Evolutionary conservation across 306 rosid genomes (phyloP).

Genomic region (Citrullus colocynthis): DNA sequence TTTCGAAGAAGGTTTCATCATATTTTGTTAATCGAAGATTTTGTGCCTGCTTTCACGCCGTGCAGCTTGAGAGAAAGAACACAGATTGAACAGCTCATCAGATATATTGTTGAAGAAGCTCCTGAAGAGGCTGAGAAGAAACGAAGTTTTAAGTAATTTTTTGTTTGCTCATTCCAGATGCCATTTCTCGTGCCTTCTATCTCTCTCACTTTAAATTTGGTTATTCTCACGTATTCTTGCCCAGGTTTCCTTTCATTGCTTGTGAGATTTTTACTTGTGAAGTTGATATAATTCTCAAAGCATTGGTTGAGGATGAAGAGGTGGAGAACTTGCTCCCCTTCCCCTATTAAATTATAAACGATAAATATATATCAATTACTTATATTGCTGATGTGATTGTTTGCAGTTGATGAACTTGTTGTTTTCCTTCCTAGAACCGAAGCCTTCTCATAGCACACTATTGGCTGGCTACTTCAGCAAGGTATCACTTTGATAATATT

Average conservation of each 20-base stretch:
- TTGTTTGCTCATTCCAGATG: slow-evolving; percentile 11
- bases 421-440: slow-evolving; percentile 89
- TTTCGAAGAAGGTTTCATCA: neutral
- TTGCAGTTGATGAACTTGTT: slow-evolving; percentile 83
- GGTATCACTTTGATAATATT: slow-evolving; percentile 26
- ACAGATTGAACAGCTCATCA: slow-evolving; percentile 76
- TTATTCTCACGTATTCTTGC: slow-evolving; percentile 14
- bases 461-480: slow-evolving; percentile 98
- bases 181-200: slow-evolving; percentile 5
- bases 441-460: slow-evolving; percentile 57
- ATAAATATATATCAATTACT: slow-evolving; percentile 9
- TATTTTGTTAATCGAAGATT: neutral
- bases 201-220: slow-evolving; percentile 16
- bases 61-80: slow-evolving; percentile 72
- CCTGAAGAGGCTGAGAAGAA: slow-evolving; percentile 86
- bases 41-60: slow-evolving; percentile 12
- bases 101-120: slow-evolving; percentile 80
- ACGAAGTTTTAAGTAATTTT: slow-evolving; percentile 72
- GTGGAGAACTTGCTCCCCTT: slow-evolving; percentile 28
- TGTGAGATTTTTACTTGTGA: slow-evolving; percentile 97
- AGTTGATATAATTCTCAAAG: slow-evolving; percentile 85
- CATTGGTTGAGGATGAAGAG: slow-evolving; percentile 90
- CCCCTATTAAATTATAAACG: slow-evolving; percentile 1
- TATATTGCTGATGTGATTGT: slow-evolving; percentile 18
- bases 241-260: slow-evolving; percentile 94